Evolutionary conservation across 805 yeast species (phyloP).

Genomic region (Wickerhamomyces strasburgensis): DNA sequence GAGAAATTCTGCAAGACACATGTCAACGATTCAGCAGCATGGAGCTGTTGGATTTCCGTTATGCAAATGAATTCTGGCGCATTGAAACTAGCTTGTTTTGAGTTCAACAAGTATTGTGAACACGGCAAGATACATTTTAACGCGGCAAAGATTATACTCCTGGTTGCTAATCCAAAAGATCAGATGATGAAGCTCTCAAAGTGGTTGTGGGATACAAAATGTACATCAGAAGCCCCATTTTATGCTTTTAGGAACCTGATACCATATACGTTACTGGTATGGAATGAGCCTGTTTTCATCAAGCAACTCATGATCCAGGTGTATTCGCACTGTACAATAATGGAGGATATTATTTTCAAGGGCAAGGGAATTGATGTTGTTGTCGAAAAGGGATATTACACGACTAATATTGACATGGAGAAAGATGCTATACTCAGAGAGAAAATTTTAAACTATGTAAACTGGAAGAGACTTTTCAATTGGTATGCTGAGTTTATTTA

Average conservation of each 20-base stretch:
- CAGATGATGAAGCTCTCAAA: constrained; percentile 9
- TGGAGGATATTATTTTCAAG: constrained; percentile 15
- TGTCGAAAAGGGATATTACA: constrained; percentile 12
- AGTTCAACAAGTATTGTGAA: constrained; percentile 11
- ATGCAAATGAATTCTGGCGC: constrained; percentile 7
- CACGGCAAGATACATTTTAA: constrained; percentile 1
- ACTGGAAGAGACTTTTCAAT: constrained; percentile 19
- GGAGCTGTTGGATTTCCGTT: constrained; percentile 25
- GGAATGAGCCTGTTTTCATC: constrained; percentile 14
- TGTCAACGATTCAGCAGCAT: constrained; percentile 30
- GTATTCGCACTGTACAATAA: constrained; percentile 16
- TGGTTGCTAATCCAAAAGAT: constrained; percentile 9
- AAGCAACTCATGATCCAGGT: constrained; percentile 17
- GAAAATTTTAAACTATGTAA: constrained; percentile 12
- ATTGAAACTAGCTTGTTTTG: constrained; percentile 8
- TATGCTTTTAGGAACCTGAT: constrained; percentile 15
- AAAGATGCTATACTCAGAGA: constrained; percentile 12
- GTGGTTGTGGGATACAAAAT: constrained; percentile 21
- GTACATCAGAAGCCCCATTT: constrained; percentile 19
- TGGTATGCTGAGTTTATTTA: constrained; percentile 20
- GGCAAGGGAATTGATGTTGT: constrained; percentile 11
- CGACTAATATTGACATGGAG: constrained; percentile 10
- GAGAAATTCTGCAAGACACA: constrained; percentile 25
- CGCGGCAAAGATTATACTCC: constrained; percentile 1
- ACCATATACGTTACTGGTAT: constrained; percentile 9